A percentile compares a stretch with the other conserved stretches of the same genome.
Evolutionary conservation across 2,329 filamentous ascomycete genomes (phyloP).

Genomic region (Cladosporium colombiae): DNA sequence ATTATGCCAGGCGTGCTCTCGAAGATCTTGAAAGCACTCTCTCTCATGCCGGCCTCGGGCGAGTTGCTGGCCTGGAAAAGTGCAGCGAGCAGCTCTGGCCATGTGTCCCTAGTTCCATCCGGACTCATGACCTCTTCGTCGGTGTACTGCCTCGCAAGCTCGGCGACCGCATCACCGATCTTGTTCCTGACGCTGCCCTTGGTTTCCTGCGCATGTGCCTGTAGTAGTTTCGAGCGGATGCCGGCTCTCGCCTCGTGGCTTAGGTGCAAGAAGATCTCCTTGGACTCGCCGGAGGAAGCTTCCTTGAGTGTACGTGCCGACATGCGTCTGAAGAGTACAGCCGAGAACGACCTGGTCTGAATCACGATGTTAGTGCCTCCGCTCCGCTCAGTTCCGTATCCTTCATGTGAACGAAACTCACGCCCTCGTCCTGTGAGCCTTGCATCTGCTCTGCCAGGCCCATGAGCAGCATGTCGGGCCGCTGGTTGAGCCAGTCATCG

Average conservation of each 20-base stretch:
- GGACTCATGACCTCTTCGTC: conserved; percentile 58
- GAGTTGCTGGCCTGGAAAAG: conserved; percentile 92
- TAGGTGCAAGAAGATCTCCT: conserved; percentile 84
- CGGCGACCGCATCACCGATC: conserved; percentile 94
- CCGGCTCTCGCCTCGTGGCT: conserved; percentile 70
- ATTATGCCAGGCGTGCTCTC: conserved; percentile 93
- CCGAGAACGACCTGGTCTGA: conserved; percentile 85
- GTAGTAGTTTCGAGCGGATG: conserved; percentile 81
- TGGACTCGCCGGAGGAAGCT: conserved; percentile 63
- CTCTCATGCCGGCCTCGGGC: conserved; percentile 76
- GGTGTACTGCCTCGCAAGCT: conserved; percentile 90
- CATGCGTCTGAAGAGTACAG: conserved; percentile 92
- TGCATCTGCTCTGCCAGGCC: conserved; percentile 90
- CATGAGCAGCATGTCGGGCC: conserved; percentile 88
- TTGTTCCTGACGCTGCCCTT: conserved; percentile 83
- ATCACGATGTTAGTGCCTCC: conserved; percentile 14
- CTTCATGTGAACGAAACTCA: conserved; percentile 48
- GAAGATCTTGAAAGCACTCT: conserved; percentile 93
- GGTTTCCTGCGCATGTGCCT: conserved; percentile 72
- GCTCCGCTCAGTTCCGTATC: background rate
- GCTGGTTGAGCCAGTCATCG: conserved; percentile 80
- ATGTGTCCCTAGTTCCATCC: conserved; percentile 56
- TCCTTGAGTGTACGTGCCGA: conserved; percentile 84
- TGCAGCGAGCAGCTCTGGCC: conserved; percentile 83
- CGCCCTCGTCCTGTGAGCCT: conserved; percentile 69